These are phyloP conservation scores for Lotus japonicus DNA, from an alignment of 306 rosid genomes.

Conservation along the genomic window DNA sequence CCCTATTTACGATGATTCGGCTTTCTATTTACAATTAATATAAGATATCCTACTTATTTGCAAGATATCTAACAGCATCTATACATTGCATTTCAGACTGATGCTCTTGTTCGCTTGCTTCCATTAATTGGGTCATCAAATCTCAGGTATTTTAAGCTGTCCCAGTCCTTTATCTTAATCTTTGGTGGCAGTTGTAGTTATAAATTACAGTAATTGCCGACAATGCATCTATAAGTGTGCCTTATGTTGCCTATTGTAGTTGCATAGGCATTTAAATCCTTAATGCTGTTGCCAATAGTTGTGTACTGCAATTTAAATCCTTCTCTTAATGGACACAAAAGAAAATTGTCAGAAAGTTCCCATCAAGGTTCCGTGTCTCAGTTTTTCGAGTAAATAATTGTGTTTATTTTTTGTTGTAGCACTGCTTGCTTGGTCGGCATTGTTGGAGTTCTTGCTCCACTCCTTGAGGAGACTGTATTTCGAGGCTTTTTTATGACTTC, in stretches of 20 bases:
- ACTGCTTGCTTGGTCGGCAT: slow-evolving; percentile 88
- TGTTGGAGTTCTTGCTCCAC: slow-evolving; percentile 89
- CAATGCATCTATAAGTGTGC: neutral
- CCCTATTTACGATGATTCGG: too few relatives aligned
- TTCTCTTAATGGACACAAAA: neutral
- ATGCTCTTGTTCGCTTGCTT: slow-evolving; percentile 86
- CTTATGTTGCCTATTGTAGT: neutral
- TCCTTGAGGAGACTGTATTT: slow-evolving; percentile 91
- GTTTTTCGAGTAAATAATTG: slow-evolving; percentile 3
- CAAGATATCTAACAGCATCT: too few relatives aligned
- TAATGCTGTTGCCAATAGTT: neutral
- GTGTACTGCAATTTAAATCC: neutral
- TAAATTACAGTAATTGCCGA: neutral
- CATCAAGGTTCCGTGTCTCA: neutral
- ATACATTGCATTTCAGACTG: slow-evolving; percentile 69
- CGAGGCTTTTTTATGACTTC: slow-evolving; percentile 90
- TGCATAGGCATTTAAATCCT: neutral
- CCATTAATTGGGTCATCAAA: slow-evolving; percentile 87
- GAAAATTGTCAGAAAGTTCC: neutral
- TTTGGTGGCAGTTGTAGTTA: neutral
- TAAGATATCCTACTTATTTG: too few relatives aligned
- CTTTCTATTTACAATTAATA: too few relatives aligned
- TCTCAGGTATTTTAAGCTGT: slow-evolving; percentile 55
- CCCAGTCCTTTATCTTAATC: neutral
- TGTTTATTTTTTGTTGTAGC: slow-evolving; percentile 45